These are phyloP conservation scores for Hansenula lynferdii DNA, from an alignment of 1,139 yeast species.

Conservation along the genomic window DNA sequence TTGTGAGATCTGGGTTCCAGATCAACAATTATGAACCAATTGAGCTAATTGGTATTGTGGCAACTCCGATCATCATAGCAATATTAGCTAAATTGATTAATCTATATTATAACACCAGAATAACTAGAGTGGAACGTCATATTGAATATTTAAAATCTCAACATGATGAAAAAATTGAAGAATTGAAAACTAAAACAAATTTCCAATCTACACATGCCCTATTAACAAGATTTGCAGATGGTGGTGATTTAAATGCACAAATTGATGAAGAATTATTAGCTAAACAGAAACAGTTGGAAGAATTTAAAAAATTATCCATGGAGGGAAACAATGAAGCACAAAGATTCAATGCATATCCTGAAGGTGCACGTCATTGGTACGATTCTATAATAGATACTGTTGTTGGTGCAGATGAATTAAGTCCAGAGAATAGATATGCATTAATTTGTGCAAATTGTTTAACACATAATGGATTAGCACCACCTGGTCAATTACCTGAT, in stretches of 20 bases:
- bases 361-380: constrained; percentile 10
- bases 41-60: neutral
- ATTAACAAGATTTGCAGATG: constrained; percentile 57
- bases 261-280: constrained; percentile 37
- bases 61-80: constrained; percentile 7
- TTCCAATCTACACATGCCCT: constrained; percentile 74
- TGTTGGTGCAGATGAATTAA: constrained; percentile 68
- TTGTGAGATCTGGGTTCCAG: constrained; percentile 10
- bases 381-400: constrained; percentile 40
- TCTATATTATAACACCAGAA: constrained; percentile 6
- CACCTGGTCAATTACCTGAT: constrained; percentile 58
- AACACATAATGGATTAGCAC: constrained; percentile 79
- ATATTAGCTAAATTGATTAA: constrained; percentile 1
- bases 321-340: constrained; percentile 6
- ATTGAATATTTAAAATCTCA: constrained; percentile 29
- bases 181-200: constrained; percentile 73
- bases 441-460: constrained; percentile 63
- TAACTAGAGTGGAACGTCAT: constrained; percentile 19
- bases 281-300: constrained; percentile 34
- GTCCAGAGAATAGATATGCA: constrained; percentile 63
- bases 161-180: constrained; percentile 63
- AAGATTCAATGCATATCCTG: neutral
- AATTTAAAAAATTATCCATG: constrained; percentile 29
- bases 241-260: constrained; percentile 27
- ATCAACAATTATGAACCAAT: neutral